Conservation (phyloP, 805 yeast species). For the Starmerella sp. region DNA sequence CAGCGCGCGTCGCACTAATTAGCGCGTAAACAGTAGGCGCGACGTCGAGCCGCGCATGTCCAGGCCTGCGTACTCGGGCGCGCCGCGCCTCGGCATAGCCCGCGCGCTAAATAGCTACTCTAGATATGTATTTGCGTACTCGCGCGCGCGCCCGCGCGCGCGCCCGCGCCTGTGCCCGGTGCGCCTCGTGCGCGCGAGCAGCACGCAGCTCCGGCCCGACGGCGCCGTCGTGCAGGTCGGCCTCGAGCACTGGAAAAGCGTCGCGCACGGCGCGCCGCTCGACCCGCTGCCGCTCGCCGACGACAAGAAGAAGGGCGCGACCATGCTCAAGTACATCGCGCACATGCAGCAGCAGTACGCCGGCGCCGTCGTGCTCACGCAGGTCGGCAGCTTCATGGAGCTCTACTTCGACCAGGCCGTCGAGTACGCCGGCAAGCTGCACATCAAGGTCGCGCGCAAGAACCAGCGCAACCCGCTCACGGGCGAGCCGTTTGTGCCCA, state of each 20-base stretch:
- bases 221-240: neutral
- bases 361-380: constrained; percentile 40
- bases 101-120: too few relatives aligned
- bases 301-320: neutral
- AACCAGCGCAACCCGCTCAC: constrained; percentile 28
- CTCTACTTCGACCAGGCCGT: constrained; percentile 83
- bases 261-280: neutral
- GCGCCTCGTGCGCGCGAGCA: neutral
- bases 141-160: too few relatives aligned
- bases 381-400: constrained; percentile 29
- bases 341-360: constrained; percentile 36
- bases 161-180: neutral
- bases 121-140: too few relatives aligned
- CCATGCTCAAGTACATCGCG: constrained; percentile 19
- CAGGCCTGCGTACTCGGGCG: too few relatives aligned
- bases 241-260: neutral
- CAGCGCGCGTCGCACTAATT: neutral
- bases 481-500: constrained; percentile 29
- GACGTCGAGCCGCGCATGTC: too few relatives aligned
- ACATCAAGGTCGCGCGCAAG: constrained; percentile 53
- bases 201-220: neutral
- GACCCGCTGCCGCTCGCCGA: constrained; percentile 5
- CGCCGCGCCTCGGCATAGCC: too few relatives aligned
- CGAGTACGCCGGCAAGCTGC: constrained; percentile 55
- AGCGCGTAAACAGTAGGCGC: neutral